These are phyloP conservation scores for Calonectria multiphialidica DNA, from an alignment of 2,329 filamentous ascomycete species.

Conservation along the genomic window DNA sequence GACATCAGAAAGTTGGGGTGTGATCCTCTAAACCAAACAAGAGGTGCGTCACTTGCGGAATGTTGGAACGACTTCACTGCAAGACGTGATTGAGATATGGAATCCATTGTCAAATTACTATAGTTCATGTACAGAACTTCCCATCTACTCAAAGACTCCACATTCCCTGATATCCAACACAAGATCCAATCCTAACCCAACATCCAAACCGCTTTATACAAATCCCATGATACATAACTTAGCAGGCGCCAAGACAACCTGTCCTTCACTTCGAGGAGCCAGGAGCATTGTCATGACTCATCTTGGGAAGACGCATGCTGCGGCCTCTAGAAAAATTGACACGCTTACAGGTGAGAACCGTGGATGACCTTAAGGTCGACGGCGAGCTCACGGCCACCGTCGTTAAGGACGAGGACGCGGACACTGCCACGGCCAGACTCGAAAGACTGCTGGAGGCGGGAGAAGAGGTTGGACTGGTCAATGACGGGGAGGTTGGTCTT, in stretches of 20 bases:
- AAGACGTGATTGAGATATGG: constrained; percentile 36
- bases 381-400: constrained; percentile 91
- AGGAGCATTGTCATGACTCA: constrained; percentile 32
- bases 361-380: constrained; percentile 99
- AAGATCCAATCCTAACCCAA: constrained; percentile 48
- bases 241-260: constrained; percentile 35
- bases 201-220: constrained; percentile 37
- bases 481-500: constrained; percentile 95
- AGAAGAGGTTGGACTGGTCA: constrained; percentile 92
- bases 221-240: constrained; percentile 44
- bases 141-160: constrained; percentile 56
- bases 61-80: too few species aligned
- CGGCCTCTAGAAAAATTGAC: constrained; percentile 36
- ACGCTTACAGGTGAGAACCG: constrained; percentile 73
- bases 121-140: constrained; percentile 57
- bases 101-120: constrained; percentile 50
- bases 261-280: constrained; percentile 29
- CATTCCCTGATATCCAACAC: constrained; percentile 50
- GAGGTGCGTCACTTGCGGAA: too few species aligned
- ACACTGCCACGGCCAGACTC: constrained; percentile 93
- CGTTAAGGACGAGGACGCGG: constrained; percentile 94
- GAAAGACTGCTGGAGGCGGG: constrained; percentile 85
- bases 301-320: constrained; percentile 38
- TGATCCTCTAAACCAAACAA: too few species aligned
- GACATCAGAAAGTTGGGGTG: too few species aligned